Percentiles rank a stretch among this genome's conserved stretches.
These are phyloP conservation scores for Sparassis latifolia DNA, from an alignment of 1,284 basidiomycete species.

Conservation along the genomic window DNA sequence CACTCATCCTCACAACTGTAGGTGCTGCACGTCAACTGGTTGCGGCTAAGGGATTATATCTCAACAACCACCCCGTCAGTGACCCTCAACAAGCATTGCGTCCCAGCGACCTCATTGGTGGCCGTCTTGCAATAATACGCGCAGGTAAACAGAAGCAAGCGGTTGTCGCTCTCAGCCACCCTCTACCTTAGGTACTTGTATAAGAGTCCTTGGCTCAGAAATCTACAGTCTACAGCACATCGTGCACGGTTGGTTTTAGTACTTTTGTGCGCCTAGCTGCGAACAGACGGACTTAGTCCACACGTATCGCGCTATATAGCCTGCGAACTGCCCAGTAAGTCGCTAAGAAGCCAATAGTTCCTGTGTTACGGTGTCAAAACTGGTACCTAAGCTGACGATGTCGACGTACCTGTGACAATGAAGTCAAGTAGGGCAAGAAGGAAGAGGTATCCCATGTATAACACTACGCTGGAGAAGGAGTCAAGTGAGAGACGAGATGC, in stretches of 20 bases:
- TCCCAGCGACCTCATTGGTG: constrained; percentile 54
- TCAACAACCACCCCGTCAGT: constrained; percentile 41
- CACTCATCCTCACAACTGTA: constrained; percentile 11
- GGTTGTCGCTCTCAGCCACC: constrained; percentile 38
- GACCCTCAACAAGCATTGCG: constrained; percentile 40
- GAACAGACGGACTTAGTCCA: constrained; percentile 41
- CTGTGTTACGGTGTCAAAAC: constrained; percentile 26
- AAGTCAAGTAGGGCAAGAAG: constrained; percentile 83
- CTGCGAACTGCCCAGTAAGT: constrained; percentile 82
- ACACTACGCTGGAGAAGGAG: constrained; percentile 75
- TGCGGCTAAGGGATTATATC: constrained; percentile 39
- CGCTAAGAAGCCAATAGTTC: constrained; percentile 82
- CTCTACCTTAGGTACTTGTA: not conserved
- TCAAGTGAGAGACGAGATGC: constrained; percentile 78
- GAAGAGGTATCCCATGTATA: constrained; percentile 91
- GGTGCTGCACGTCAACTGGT: constrained; percentile 55
- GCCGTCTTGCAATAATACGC: constrained; percentile 59
- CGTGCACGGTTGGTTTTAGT: no score
- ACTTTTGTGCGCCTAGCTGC: not conserved
- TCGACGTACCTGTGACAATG: constrained; percentile 68
- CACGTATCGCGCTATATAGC: constrained; percentile 75
- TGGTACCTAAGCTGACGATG: no score
- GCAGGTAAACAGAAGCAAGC: constrained; percentile 72
- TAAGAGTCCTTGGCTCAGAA: no score
- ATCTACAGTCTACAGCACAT: no score